A percentile compares a stretch with the other conserved stretches of the same genome.
phyloP scores from a whole-genome alignment of 139 green algal species.

The Chlamydomonas schloesseri region DNA sequence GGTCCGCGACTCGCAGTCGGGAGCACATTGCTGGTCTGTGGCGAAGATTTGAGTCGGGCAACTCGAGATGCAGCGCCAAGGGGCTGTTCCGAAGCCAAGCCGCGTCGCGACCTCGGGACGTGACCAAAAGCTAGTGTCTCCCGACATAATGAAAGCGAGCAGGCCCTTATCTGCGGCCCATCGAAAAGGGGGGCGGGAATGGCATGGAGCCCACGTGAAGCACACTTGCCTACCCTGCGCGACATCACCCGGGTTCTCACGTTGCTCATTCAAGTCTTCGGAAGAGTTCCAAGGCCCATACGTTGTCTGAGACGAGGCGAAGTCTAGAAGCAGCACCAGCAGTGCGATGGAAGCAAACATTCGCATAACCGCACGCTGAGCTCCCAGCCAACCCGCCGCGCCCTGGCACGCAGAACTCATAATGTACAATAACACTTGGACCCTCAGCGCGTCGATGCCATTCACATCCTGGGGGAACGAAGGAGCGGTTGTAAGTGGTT shows the following conservation, averaged over 20 bases:
- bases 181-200: not conserved
- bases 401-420: no score
- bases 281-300: not conserved
- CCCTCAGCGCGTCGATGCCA: no score
- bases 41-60: constrained; percentile 6
- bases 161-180: constrained; percentile 25
- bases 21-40: not conserved
- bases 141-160: constrained; percentile 26
- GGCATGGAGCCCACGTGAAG: not conserved
- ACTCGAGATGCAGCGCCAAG: constrained; percentile 16
- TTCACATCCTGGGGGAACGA: no score
- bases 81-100: constrained; percentile 18
- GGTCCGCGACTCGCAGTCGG: not conserved
- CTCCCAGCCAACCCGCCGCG: no score
- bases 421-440: no score
- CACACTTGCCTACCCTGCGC: not conserved
- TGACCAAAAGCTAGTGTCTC: constrained; percentile 41
- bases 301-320: no score
- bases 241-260: not conserved
- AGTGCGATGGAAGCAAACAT: no score
- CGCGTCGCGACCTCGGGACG: constrained; percentile 17
- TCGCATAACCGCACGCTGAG: no score
- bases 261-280: constrained; percentile 28
- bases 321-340: no score
- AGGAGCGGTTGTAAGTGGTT: no score